A percentile compares a stretch with the other conserved stretches of the same genome.
These are phyloP conservation scores for Rhytidhysteron rufulum DNA, from an alignment of 2,329 filamentous ascomycete species.

Conservation along the genomic window DNA sequence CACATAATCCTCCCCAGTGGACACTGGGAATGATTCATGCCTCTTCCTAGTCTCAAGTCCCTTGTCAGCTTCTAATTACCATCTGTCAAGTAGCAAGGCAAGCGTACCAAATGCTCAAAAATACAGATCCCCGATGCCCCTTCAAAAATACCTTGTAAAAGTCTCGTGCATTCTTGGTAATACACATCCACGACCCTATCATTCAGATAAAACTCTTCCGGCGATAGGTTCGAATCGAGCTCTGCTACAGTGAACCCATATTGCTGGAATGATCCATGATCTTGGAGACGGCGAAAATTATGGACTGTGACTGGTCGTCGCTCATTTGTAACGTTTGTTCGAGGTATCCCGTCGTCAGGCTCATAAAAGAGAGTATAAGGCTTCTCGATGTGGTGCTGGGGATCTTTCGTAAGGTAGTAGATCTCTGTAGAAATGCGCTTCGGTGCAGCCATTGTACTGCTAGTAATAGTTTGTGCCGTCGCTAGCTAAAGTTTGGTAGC, in stretches of 20 bases:
- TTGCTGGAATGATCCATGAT: neutral
- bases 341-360: slow-evolving; percentile 6
- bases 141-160: slow-evolving; percentile 1
- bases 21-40: slow-evolving; percentile 9
- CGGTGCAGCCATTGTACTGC: no score
- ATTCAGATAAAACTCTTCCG: slow-evolving; percentile 19
- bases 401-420: slow-evolving; percentile 1
- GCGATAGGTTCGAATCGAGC: slow-evolving; percentile 3
- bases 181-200: slow-evolving; percentile 6
- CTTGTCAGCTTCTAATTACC: neutral
- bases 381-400: slow-evolving; percentile 3
- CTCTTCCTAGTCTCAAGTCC: slow-evolving; percentile 6
- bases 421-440: no score
- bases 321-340: slow-evolving; percentile 6
- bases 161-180: slow-evolving; percentile 2
- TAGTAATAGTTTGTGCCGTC: no score
- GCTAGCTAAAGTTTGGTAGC: no score
- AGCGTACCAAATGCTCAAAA: slow-evolving; percentile 9
- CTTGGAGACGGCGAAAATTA: neutral
- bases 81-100: neutral
- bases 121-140: slow-evolving; percentile 7
- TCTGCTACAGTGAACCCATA: slow-evolving; percentile 1
- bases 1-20: slow-evolving; percentile 7
- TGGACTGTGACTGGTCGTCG: slow-evolving; percentile 2
- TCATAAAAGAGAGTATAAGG: slow-evolving; percentile 5